Evolutionary conservation across 225 moss, liverwort and hornwort genomes (phyloP).

Genomic region (Sphagnum tenellum): DNA sequence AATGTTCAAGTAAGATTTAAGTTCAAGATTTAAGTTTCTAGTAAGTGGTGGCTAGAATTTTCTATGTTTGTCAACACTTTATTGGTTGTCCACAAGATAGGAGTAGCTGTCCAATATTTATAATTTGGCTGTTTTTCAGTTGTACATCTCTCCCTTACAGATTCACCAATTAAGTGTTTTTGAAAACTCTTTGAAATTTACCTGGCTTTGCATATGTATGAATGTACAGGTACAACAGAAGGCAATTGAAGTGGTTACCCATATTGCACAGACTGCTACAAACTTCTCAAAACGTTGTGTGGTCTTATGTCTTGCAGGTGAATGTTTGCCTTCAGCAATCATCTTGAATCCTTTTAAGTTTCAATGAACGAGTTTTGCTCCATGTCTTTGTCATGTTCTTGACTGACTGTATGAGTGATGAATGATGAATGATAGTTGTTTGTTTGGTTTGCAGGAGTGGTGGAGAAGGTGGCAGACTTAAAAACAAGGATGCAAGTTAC

Average conservation of each 20-base stretch:
- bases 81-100: background rate
- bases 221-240: conserved; percentile 70
- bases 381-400: too few species aligned
- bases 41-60: too few species aligned
- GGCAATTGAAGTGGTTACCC: conserved; percentile 66
- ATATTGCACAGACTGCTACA: conserved; percentile 52
- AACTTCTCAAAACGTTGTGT: conserved; percentile 87
- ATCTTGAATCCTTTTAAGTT: too few species aligned
- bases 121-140: background rate
- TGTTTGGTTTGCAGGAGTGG: conserved; percentile 37
- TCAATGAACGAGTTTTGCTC: too few species aligned
- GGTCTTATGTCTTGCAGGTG: conserved; percentile 65
- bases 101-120: background rate
- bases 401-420: too few species aligned
- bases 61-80: too few species aligned
- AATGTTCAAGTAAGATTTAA: conserved; percentile 58
- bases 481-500: conserved; percentile 81
- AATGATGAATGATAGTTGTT: background rate
- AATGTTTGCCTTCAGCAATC: background rate
- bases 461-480: conserved; percentile 79
- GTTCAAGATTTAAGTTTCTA: too few species aligned
- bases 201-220: background rate
- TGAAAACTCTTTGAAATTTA: too few species aligned
- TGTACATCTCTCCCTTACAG: too few species aligned
- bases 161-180: too few species aligned